Base-by-base conservation (phyloP, 1,284 basidiomycete genomes). In the Megacollybia platyphylla region DNA sequence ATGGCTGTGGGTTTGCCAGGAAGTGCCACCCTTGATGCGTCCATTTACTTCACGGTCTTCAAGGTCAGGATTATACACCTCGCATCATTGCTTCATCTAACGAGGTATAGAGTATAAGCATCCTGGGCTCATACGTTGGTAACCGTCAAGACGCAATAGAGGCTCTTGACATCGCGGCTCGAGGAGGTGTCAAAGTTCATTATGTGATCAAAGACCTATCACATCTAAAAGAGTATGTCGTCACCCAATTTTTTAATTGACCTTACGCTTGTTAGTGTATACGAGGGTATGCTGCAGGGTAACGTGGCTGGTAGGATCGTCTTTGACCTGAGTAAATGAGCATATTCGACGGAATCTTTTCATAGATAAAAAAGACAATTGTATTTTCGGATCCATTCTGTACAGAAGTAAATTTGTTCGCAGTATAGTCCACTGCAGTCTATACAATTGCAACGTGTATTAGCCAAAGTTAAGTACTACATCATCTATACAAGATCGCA, bases 1-100 rank as follows among this genome's bases (percentile, higher is more conserved):
- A 85, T 90, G 67, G 79, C 73, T 30, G 81, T 88, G 31, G 85
- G 86, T 39, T 62, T 88, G 4, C 86, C 84, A 5, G 75, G 70
- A 2, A 60, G 72, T 26, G 72, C 76, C 0, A 66, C 59, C 18
- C 64, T 87, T 26, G 65, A 75, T 24, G 73, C 78, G 0, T 73
- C 78, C 31, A 81, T 89, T 51, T 89, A 88, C 68, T 84, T 72
- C 63, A 82, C 77, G 2, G 82, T 86, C 18, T 70, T 76, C 58
- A 76, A 79, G 60, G 67, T 66, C 36, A 1, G 52, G 31, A 9
- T 10, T 29, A 32, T 0, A 1, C 10, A 5, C 20, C 15, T 15
- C 5, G 20, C 0, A 24, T 5, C 5, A 5, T 1, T n/a, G 5
- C 4, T 7, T 36, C 10, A 30, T 11, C 15, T 17, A 36, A 10